Evolutionary conservation across 768 basidiomycete species (phyloP).

Genomic region (Pleurotus sapidus): DNA sequence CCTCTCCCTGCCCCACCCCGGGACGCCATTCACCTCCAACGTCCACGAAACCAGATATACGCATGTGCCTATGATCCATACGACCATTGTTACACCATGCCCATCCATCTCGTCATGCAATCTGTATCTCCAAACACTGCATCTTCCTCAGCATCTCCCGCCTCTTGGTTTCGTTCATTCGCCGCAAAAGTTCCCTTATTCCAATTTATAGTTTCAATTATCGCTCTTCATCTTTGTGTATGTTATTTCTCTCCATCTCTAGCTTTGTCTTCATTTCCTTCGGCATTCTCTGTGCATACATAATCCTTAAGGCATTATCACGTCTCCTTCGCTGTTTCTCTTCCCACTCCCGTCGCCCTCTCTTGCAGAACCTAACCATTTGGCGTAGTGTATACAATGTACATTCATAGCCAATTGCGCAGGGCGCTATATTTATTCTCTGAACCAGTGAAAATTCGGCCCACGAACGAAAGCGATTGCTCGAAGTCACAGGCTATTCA

Average conservation of each 20-base stretch:
- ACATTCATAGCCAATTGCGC: constrained; percentile 5
- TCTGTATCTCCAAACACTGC: constrained; percentile 11
- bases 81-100: constrained; percentile 8
- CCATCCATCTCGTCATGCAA: background rate
- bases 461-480: background rate
- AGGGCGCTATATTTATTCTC: constrained; percentile 8
- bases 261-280: constrained; percentile 23
- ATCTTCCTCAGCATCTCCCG: constrained; percentile 13
- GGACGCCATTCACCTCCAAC: background rate
- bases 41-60: constrained; percentile 3
- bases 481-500: background rate
- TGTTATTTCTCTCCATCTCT: constrained; percentile 12
- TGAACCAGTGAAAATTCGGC: background rate
- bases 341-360: background rate
- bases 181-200: constrained; percentile 14
- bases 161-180: constrained; percentile 13
- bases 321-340: constrained; percentile 25
- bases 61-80: constrained; percentile 22
- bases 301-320: constrained; percentile 11
- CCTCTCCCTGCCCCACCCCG: background rate
- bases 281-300: constrained; percentile 8
- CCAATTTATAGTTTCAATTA: constrained; percentile 14
- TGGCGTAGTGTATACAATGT: constrained; percentile 8
- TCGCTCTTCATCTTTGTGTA: constrained; percentile 13
- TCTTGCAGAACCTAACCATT: background rate